Evolutionary conservation across 495 filamentous ascomycete species (phyloP).

Genomic region (Talaromyces ruber): DNA sequence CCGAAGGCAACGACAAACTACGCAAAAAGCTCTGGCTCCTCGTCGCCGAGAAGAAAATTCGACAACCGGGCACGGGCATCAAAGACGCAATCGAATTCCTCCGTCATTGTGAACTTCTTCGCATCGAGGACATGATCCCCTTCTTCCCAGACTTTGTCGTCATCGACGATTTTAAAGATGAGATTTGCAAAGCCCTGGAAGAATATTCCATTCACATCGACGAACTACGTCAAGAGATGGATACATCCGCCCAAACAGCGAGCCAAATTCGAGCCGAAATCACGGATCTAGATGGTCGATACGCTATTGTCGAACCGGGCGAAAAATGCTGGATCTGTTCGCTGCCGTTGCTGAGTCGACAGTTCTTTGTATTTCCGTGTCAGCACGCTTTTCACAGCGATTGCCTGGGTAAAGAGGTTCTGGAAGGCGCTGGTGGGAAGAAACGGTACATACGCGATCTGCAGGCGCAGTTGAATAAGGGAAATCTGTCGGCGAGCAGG

Average conservation of each 20-base stretch:
- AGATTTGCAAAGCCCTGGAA: slow-evolving; percentile 90
- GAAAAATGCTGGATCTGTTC: slow-evolving; percentile 87
- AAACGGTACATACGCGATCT: slow-evolving; percentile 75
- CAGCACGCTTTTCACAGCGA: slow-evolving; percentile 97
- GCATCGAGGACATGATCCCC: slow-evolving; percentile 93
- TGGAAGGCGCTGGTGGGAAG: slow-evolving; percentile 66
- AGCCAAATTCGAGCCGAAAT: slow-evolving; percentile 85
- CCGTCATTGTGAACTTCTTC: slow-evolving; percentile 78
- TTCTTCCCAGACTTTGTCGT: slow-evolving; percentile 99
- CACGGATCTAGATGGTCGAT: slow-evolving; percentile 70
- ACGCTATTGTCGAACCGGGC: slow-evolving; percentile 93
- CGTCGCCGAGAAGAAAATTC: slow-evolving; percentile 87
- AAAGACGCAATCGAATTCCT: slow-evolving; percentile 94
- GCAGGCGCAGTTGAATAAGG: slow-evolving; percentile 69
- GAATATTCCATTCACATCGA: slow-evolving; percentile 88
- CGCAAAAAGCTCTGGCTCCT: slow-evolving; percentile 93
- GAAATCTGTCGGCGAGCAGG: slow-evolving; percentile 51
- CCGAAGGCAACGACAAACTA: slow-evolving; percentile 64
- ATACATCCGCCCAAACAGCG: slow-evolving; percentile 79
- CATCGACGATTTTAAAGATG: slow-evolving; percentile 97
- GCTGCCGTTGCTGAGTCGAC: slow-evolving; percentile 73
- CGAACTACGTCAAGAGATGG: slow-evolving; percentile 87
- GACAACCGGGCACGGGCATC: slow-evolving; percentile 67
- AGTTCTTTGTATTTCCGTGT: slow-evolving; percentile 97
- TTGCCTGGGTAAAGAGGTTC: slow-evolving; percentile 74